Evolutionary conservation across 441 rosid species (phyloP).

Genomic region (Pelargonium citronellum): DNA sequence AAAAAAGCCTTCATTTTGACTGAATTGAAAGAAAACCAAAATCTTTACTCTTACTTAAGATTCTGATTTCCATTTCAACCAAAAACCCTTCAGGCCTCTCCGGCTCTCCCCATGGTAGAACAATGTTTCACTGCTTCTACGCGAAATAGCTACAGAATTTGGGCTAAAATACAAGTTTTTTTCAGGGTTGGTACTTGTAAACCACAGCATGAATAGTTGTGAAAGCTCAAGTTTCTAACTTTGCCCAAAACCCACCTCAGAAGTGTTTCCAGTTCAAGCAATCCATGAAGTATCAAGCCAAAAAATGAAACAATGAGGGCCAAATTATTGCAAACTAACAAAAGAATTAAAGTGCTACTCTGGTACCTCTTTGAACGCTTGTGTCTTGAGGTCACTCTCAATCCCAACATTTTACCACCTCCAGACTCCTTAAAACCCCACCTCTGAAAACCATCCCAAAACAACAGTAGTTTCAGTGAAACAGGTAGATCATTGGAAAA

Average conservation of each 20-base stretch:
- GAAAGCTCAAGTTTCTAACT: not conserved
- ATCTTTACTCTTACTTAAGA: too few relatives aligned
- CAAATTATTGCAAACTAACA: too few relatives aligned
- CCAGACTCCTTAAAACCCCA: not conserved
- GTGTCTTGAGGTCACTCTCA: not conserved
- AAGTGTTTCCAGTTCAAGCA: constrained; percentile 1
- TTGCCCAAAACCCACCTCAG: constrained; percentile 7
- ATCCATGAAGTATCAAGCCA: not conserved
- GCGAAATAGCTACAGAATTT: not conserved
- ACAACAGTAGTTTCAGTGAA: not conserved
- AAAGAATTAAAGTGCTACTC: not conserved
- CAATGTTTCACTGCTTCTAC: not conserved
- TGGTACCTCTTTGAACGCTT: not conserved
- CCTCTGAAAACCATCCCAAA: constrained; percentile 5
- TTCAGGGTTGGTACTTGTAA: not conserved
- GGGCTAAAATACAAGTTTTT: not conserved
- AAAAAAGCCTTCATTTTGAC: too few relatives aligned
- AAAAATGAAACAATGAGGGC: not conserved
- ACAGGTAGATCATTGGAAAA: not conserved
- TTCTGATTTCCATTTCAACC: too few relatives aligned
- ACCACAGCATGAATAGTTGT: too few relatives aligned
- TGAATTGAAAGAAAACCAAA: too few relatives aligned
- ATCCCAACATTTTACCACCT: not conserved
- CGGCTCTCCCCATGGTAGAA: too few relatives aligned
- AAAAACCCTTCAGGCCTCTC: too few relatives aligned